These are phyloP conservation scores for Melaleuca quinquenervia DNA, from an alignment of 345 rosid genomes.

Conservation along the genomic window DNA sequence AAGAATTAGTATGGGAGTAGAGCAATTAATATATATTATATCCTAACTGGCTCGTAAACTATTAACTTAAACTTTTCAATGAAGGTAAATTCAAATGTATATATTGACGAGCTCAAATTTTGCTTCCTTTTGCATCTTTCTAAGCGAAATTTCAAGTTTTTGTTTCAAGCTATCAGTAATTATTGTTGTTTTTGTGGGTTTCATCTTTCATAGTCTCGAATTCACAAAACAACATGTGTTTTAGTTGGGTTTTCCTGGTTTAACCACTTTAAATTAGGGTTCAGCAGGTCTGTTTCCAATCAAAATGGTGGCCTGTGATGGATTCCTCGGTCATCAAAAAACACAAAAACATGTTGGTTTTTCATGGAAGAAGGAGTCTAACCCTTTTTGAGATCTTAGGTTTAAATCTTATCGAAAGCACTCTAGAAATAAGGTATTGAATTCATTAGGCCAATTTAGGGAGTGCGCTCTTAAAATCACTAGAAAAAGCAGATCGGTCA, in stretches of 20 bases:
- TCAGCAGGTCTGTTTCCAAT: slow-evolving; percentile 14
- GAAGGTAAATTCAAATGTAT: rapidly evolving
- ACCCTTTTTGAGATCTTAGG: background rate
- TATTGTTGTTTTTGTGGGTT: background rate
- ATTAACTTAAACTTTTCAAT: background rate
- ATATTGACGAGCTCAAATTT: rapidly evolving
- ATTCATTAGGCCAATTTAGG: background rate
- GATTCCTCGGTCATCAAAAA: too few species aligned
- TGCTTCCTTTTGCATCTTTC: background rate
- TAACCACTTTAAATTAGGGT: slow-evolving; percentile 5
- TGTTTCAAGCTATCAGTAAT: background rate
- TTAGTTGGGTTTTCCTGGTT: background rate
- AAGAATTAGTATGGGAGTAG: background rate
- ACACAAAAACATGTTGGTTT: too few species aligned
- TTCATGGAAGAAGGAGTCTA: too few species aligned
- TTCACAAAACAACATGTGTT: background rate
- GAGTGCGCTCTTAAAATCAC: background rate
- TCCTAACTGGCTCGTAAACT: rapidly evolving
- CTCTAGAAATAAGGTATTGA: background rate
- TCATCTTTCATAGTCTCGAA: background rate
- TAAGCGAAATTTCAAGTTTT: rapidly evolving
- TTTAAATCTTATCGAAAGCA: background rate
- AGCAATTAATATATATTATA: background rate
- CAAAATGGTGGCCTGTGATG: too few species aligned
- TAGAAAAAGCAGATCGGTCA: rapidly evolving